Percentiles rank a stretch among this genome's conserved stretches.
Conservation (phyloP, 768 basidiomycete genomes). For the Exsudoporus frostii region DNA sequence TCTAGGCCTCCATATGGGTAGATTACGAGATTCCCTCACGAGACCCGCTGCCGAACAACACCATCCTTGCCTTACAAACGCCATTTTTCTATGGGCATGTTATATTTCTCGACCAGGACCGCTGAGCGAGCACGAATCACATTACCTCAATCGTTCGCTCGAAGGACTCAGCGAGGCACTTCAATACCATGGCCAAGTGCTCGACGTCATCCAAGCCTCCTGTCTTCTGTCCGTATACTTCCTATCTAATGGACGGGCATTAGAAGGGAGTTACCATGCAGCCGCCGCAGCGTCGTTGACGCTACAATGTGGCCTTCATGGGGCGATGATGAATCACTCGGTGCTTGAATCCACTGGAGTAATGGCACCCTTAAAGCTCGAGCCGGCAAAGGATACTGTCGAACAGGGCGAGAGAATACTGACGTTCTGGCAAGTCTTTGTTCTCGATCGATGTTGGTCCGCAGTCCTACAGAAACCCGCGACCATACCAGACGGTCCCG, state of each 20-base stretch:
- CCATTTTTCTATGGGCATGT: conserved; percentile 82
- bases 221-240: conserved; percentile 76
- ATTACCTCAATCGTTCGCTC: conserved; percentile 64
- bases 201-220: conserved; percentile 76
- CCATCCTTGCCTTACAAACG: conserved; percentile 75
- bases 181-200: conserved; percentile 47
- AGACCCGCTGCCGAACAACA: conserved; percentile 56
- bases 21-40: conserved; percentile 58
- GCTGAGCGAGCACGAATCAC: conserved; percentile 67
- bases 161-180: conserved; percentile 64
- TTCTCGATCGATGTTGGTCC: conserved; percentile 80
- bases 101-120: conserved; percentile 72
- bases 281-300: conserved; percentile 72
- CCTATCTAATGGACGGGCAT: conserved; percentile 67
- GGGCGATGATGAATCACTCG: conserved; percentile 33
- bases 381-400: conserved; percentile 54
- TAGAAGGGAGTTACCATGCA: conserved; percentile 78
- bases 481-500: conserved; percentile 60
- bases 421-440: conserved; percentile 83
- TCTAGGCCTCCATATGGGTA: conserved; percentile 64
- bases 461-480: conserved; percentile 66
- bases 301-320: conserved; percentile 69
- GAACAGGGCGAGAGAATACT: conserved; percentile 70
- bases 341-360: conserved; percentile 36
- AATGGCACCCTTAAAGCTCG: conserved; percentile 42